phyloP scores from a whole-genome alignment of 2,329 filamentous ascomycete genomes.

The Kalmusia sp. region DNA sequence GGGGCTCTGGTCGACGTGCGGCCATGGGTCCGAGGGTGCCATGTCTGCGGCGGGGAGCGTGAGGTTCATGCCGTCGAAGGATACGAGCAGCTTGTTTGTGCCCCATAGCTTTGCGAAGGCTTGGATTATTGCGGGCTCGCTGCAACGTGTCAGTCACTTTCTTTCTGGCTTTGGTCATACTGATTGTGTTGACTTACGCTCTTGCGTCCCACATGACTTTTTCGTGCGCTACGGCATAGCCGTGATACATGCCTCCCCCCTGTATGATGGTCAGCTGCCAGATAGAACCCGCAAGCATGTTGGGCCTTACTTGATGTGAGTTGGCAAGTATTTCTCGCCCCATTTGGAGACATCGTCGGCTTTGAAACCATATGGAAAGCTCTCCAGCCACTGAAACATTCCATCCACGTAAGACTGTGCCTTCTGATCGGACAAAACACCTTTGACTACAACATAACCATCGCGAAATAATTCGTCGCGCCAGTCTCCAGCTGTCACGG shows the following conservation, averaged over 20 bases:
- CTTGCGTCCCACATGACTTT: constrained; percentile 51
- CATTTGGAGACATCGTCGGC: constrained; percentile 42
- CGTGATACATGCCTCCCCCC: constrained; percentile 55
- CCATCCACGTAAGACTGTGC: constrained; percentile 51
- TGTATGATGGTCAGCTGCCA: no score
- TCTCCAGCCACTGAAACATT: constrained; percentile 52
- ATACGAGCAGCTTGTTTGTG: constrained; percentile 45
- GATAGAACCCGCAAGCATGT: no score
- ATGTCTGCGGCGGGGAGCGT: constrained; percentile 44
- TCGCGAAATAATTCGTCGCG: constrained; percentile 51
- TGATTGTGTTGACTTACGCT: no score
- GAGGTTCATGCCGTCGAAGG: constrained; percentile 50
- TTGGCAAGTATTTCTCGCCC: constrained; percentile 47
- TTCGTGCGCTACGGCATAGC: constrained; percentile 49
- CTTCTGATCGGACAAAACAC: constrained; percentile 46
- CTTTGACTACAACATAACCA: constrained; percentile 52
- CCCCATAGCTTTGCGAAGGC: constrained; percentile 46
- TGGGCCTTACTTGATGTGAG: constrained; percentile 51
- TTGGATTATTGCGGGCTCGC: constrained; percentile 49
- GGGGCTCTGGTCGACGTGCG: constrained; percentile 51
- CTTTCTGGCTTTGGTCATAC: no score
- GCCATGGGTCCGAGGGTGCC: constrained; percentile 48
- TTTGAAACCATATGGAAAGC: constrained; percentile 51
- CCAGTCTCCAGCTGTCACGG: no score
- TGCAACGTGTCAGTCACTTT: constrained; percentile 16